Percentiles rank a stretch among this genome's conserved stretches.
Conservation (phyloP, 768 basidiomycete genomes). For the Kwoniella heveanensis region DNA sequence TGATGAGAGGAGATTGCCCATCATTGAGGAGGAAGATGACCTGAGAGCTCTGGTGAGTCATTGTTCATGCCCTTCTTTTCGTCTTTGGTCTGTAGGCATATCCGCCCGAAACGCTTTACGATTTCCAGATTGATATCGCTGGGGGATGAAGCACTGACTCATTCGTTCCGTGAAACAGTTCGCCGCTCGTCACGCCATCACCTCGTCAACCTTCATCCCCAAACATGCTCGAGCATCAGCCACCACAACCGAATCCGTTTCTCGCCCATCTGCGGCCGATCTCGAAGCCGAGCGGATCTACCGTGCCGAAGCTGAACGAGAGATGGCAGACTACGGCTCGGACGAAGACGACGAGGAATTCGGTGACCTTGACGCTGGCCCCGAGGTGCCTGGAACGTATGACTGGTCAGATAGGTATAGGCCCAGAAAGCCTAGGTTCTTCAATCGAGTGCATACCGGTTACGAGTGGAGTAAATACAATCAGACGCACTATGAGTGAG, state of each 20-base stretch:
- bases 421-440: slow-evolving; percentile 94
- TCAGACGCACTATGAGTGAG: slow-evolving; percentile 98
- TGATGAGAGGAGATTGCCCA: slow-evolving; percentile 81
- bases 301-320: slow-evolving; percentile 62
- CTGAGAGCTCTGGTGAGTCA: slow-evolving; percentile 46
- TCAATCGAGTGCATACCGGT: slow-evolving; percentile 97
- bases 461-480: slow-evolving; percentile 99
- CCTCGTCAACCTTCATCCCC: slow-evolving; percentile 79
- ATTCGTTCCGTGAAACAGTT: too few relatives aligned
- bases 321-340: slow-evolving; percentile 35
- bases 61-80: neutral
- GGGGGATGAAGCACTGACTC: too few relatives aligned
- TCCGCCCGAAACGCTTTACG: too few relatives aligned
- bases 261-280: slow-evolving; percentile 65
- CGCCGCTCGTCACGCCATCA: slow-evolving; percentile 75
- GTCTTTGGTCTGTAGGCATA: too few relatives aligned
- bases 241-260: slow-evolving; percentile 57
- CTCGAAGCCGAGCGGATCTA: slow-evolving; percentile 87
- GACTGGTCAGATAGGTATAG: slow-evolving; percentile 99
- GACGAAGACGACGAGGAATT: slow-evolving; percentile 48
- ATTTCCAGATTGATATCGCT: too few relatives aligned
- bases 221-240: slow-evolving; percentile 54
- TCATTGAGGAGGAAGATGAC: slow-evolving; percentile 64
- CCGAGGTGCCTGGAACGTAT: slow-evolving; percentile 78
- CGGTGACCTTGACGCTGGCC: slow-evolving; percentile 80